A percentile compares a stretch with the other conserved stretches of the same genome.
phyloP scores from a whole-genome alignment of 768 basidiomycete species.

The Termitomyces sp. region DNA sequence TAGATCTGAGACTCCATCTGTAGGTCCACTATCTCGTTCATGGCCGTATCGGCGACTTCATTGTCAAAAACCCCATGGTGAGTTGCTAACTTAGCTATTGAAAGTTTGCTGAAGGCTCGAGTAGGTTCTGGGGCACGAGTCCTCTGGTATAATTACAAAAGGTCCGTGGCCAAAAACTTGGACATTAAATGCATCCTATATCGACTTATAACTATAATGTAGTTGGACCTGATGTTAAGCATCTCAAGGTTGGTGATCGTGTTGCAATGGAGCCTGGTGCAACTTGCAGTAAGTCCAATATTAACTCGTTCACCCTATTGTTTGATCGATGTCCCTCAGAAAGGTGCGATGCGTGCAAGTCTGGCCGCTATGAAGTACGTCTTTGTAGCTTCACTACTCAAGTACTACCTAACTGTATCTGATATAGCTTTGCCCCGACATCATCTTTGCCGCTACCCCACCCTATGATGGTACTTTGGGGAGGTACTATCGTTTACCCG shows the following conservation, averaged over 20 bases:
- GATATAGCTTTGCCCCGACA: constrained; percentile 72
- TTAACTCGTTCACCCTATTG: too few relatives aligned
- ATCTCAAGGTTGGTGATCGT: constrained; percentile 76
- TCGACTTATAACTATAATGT: background rate
- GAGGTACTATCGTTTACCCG: constrained; percentile 82
- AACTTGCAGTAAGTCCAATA: constrained; percentile 53
- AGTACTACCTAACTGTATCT: background rate
- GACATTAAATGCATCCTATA: background rate
- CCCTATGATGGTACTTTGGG: constrained; percentile 88
- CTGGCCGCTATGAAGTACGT: constrained; percentile 74
- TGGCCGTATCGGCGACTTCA: constrained; percentile 75
- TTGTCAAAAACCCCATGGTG: constrained; percentile 80
- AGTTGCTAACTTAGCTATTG: background rate
- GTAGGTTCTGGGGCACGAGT: constrained; percentile 94
- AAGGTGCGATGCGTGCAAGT: constrained; percentile 77
- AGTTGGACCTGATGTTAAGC: constrained; percentile 76
- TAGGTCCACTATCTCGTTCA: constrained; percentile 78
- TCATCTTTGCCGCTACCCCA: constrained; percentile 89
- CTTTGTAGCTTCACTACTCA: background rate
- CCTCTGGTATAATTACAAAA: constrained; percentile 71
- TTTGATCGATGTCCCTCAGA: constrained; percentile 25
- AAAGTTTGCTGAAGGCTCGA: constrained; percentile 44
- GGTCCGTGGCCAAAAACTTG: constrained; percentile 27
- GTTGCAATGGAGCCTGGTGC: constrained; percentile 92
- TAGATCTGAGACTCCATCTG: constrained; percentile 9